phyloP scores from a whole-genome alignment of 164 flowering plant genomes.

The Berberis thunbergii region DNA sequence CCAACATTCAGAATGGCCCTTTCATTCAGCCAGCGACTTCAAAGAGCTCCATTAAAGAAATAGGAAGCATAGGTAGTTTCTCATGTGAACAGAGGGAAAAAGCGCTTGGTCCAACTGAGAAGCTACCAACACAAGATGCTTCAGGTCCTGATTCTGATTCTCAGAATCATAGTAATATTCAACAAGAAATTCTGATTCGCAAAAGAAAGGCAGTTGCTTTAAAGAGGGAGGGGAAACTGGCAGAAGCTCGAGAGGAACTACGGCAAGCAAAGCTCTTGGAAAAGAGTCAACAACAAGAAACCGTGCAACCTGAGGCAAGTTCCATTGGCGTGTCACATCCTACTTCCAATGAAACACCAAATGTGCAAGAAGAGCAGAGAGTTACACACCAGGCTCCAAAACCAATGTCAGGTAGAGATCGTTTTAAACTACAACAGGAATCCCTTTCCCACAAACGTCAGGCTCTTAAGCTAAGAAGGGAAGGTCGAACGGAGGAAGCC shows the following conservation, averaged over 20 bases:
- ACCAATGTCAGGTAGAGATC: slow-evolving; percentile 62
- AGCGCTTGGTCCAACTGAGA: slow-evolving; percentile 6
- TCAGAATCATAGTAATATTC: slow-evolving; percentile 15
- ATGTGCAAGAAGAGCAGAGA: slow-evolving; percentile 19
- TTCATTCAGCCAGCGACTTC: not conserved
- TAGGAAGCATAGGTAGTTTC: slow-evolving; percentile 5
- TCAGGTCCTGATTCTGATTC: slow-evolving; percentile 7
- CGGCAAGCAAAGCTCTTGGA: slow-evolving; percentile 58
- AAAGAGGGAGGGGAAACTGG: slow-evolving; percentile 74
- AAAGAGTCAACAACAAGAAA: slow-evolving; percentile 36
- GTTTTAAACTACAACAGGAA: slow-evolving; percentile 86
- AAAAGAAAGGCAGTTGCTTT: slow-evolving; percentile 63
- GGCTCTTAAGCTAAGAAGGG: slow-evolving; percentile 79
- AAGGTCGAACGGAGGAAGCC: slow-evolving; percentile 75
- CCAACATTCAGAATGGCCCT: slow-evolving; percentile 1
- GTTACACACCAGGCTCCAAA: slow-evolving; percentile 28
- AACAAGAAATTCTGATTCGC: slow-evolving; percentile 45
- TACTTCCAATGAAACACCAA: slow-evolving; percentile 19
- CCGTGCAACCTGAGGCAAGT: slow-evolving; percentile 10
- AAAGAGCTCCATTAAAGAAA: slow-evolving; percentile 5
- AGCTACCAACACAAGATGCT: slow-evolving; percentile 4
- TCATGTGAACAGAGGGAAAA: slow-evolving; percentile 8
- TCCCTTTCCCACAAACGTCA: slow-evolving; percentile 80
- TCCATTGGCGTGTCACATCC: slow-evolving; percentile 13
- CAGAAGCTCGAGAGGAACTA: slow-evolving; percentile 72